Evolutionary conservation across 192 early-diverging fungal genomes (phyloP).

Genomic region (Phycomyces blakesleeanus): DNA sequence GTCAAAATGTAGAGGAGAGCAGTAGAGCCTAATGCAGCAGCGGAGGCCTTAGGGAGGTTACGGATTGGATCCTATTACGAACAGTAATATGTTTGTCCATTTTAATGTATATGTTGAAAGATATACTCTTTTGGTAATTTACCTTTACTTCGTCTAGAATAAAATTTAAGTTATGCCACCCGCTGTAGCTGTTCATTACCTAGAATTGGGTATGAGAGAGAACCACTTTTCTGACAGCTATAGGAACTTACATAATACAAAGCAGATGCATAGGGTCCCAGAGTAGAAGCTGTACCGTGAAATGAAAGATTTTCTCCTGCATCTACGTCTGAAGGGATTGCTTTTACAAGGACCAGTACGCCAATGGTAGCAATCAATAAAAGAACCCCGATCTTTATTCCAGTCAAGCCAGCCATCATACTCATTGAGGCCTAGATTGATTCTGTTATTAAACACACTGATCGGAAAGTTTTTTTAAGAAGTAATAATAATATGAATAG

Average conservation of each 20-base stretch:
- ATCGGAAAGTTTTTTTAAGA: not conserved
- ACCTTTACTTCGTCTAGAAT: constrained; percentile 32
- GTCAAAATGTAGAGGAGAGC: constrained; percentile 24
- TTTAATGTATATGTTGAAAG: not conserved
- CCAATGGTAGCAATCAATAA: constrained; percentile 16
- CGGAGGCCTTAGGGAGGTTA: constrained; percentile 20
- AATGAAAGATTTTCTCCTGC: constrained; percentile 24
- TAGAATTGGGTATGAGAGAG: not conserved
- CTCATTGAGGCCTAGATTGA: constrained; percentile 18
- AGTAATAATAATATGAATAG: not conserved
- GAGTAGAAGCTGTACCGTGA: constrained; percentile 15
- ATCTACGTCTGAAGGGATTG: constrained; percentile 12
- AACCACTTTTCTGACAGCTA: not conserved
- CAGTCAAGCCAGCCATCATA: constrained; percentile 24
- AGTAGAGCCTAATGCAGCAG: constrained; percentile 15
- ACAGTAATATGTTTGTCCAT: not conserved
- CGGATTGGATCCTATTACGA: constrained; percentile 13
- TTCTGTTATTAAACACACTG: no score
- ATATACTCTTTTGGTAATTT: not conserved
- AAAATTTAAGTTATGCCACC: constrained; percentile 27
- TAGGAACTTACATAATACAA: constrained; percentile 23
- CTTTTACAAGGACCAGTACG: constrained; percentile 8
- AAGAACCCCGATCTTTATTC: constrained; percentile 21
- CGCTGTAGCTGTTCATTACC: constrained; percentile 22
- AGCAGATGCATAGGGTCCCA: constrained; percentile 29